Evolutionary conservation across 2,329 filamentous ascomycete genomes (phyloP), one percentile per base, ranked within the genome.

Genomic region (Xylariaceae sp.): DNA sequence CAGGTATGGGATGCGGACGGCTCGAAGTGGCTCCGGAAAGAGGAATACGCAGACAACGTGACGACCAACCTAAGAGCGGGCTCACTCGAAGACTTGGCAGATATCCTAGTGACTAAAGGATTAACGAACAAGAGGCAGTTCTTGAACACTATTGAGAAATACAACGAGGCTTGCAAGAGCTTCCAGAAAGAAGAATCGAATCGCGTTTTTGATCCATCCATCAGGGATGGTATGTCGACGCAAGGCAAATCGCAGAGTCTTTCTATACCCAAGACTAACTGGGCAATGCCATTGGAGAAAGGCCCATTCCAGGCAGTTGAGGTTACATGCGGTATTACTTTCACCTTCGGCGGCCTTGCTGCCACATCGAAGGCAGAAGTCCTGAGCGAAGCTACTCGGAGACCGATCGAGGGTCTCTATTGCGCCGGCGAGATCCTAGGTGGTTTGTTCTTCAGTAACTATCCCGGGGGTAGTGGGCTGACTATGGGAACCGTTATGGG

Each of bases 371-470:
- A 82, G 21, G 86, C 82, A 0, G 78, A 75, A 3, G 80, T 88
- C 1, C 68, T 87, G 12, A 77, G 75, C 2, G 73, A 77, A 3
- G 68, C 71, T 1, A 80, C 77, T 0, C 75, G 74, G 1, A 64
- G 66, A 4, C 72, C 75, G n/a, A 77, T 89, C 4, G 77, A 78
- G 0, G 83, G 85, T 0, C 65, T 89, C 2, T 88, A 80, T 60
- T 86, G 84, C 61, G 80, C 76, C 3, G 87, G 87, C 0, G 87
- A 90, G 71, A 87, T 90, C 82, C 66, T 90, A 1, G 87, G 87
- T 1, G 85, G 85, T 0, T 65, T 88, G 17, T 88, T 88, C 62
- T 85, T 84, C 65, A 76, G 78, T 11, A 88, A 88, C 62, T 88
- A 87, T 63, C 85, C 84, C 0, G 85, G 85, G 4, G 85, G 86